phyloP scores from a whole-genome alignment of 495 filamentous ascomycete species.

The Neurospora tetrasperma region DNA sequence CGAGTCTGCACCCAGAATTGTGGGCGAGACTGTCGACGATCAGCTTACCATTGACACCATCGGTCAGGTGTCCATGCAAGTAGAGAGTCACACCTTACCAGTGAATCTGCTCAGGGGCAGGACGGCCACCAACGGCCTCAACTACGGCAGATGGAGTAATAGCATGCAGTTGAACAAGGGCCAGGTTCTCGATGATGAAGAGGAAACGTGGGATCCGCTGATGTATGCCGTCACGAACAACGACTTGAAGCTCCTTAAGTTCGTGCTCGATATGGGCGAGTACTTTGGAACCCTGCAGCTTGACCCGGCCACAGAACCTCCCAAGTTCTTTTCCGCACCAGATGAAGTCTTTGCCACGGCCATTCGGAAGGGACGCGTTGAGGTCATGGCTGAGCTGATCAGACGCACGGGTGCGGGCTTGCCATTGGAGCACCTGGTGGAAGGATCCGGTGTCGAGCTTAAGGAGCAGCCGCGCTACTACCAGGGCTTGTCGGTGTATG shows the following conservation, averaged over 20 bases:
- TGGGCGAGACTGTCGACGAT: slow-evolving; percentile 43
- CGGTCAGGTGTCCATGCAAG: slow-evolving; percentile 50
- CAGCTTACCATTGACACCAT: slow-evolving; percentile 63
- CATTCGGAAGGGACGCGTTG: slow-evolving; percentile 22
- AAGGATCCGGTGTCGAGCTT: slow-evolving; percentile 46
- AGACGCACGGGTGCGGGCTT: slow-evolving; percentile 49
- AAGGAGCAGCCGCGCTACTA: slow-evolving; percentile 56
- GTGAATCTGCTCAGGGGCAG: slow-evolving; percentile 29
- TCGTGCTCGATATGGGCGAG: slow-evolving; percentile 27
- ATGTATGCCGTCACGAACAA: slow-evolving; percentile 27
- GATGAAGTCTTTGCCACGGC: slow-evolving; percentile 20
- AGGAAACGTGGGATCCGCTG: slow-evolving; percentile 9
- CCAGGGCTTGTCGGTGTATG: slow-evolving; percentile 60
- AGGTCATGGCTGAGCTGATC: slow-evolving; percentile 33
- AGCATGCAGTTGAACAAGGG: not conserved
- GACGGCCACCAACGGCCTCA: not conserved
- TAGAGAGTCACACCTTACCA: slow-evolving; percentile 49
- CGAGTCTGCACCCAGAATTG: slow-evolving; percentile 32
- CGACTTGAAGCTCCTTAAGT: slow-evolving; percentile 23
- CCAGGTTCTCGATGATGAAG: slow-evolving; percentile 11
- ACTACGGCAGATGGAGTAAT: not conserved
- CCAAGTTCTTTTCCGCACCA: slow-evolving; percentile 26
- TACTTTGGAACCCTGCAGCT: slow-evolving; percentile 17
- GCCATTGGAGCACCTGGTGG: slow-evolving; percentile 51
- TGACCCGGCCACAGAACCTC: slow-evolving; percentile 16